phyloP scores from a whole-genome alignment of 1,284 basidiomycete species.

The Rhodotorula sp. region DNA sequence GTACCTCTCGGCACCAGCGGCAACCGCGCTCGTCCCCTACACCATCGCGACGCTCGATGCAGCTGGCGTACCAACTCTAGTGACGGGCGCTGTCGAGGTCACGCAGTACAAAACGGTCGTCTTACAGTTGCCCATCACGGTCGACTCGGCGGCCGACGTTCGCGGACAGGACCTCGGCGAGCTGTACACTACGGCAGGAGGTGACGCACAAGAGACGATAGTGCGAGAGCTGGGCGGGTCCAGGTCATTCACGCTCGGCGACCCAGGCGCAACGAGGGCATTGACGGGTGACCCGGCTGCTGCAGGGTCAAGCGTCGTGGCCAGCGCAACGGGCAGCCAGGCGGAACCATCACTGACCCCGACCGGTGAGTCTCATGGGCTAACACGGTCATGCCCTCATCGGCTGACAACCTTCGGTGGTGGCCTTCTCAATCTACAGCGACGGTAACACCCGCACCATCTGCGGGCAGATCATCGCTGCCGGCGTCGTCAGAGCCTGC shows the following conservation, averaged over 20 bases:
- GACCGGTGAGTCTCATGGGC: too few relatives aligned
- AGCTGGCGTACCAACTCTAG: conserved; percentile 19
- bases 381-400: too few relatives aligned
- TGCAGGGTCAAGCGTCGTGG: too few relatives aligned
- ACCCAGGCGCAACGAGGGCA: neutral
- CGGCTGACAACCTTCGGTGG: too few relatives aligned
- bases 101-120: conserved; percentile 31
- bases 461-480: too few relatives aligned
- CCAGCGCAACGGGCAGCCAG: too few relatives aligned
- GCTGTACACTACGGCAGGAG: conserved; percentile 33
- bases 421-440: too few relatives aligned
- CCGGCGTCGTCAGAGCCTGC: too few relatives aligned
- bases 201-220: conserved; percentile 5
- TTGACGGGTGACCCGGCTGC: neutral
- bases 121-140: conserved; percentile 34
- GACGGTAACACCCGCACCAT: too few relatives aligned
- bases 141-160: conserved; percentile 5
- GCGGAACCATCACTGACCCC: too few relatives aligned
- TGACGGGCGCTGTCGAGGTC: neutral
- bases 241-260: conserved; percentile 21
- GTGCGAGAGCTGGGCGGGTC: conserved; percentile 25
- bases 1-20: conserved; percentile 19
- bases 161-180: conserved; percentile 19
- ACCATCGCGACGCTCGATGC: conserved; percentile 22
- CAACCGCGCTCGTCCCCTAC: conserved; percentile 18